A percentile compares a stretch with the other conserved stretches of the same genome.
Conservation (phyloP, 2,329 filamentous ascomycete genomes). For the Fusarium sp. region DNA sequence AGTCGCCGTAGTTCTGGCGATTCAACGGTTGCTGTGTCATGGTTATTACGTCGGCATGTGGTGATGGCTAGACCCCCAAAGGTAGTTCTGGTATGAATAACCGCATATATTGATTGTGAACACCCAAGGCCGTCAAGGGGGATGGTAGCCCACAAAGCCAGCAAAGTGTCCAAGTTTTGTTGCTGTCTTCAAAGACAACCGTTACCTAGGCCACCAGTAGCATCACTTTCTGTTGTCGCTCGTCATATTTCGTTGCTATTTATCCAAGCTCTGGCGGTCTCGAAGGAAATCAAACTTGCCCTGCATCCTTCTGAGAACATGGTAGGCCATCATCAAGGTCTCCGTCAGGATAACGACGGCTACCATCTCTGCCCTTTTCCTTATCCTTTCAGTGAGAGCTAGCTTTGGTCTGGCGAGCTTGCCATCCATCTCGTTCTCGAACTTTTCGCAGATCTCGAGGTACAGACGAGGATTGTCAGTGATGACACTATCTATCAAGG, state of each 20-base stretch:
- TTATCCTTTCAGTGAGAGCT: constrained; percentile 21
- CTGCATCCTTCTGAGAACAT: constrained; percentile 40
- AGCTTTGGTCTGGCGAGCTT: constrained; percentile 12
- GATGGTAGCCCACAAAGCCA: not conserved
- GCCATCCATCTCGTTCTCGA: constrained; percentile 48
- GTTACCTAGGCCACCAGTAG: not conserved
- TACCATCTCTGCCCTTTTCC: constrained; percentile 24
- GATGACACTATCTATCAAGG: constrained; percentile 78
- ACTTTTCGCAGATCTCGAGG: constrained; percentile 64
- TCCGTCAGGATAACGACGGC: constrained; percentile 32
- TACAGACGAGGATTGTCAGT: constrained; percentile 83
- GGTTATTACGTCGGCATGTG: not conserved
- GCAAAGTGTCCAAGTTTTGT: not conserved
- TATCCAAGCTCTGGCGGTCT: constrained; percentile 30
- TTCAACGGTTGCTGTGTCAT: not conserved
- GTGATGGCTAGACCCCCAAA: not conserved
- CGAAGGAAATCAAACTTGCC: constrained; percentile 44
- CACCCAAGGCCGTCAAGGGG: not conserved
- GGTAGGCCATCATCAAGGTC: constrained; percentile 34
- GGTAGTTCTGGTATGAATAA: not conserved
- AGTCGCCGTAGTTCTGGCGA: not conserved
- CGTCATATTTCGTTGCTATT: constrained; percentile 1
- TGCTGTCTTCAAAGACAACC: not conserved
- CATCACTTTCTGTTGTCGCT: not conserved
- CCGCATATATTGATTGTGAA: not conserved